A percentile compares a stretch with the other conserved stretches of the same genome.
These are phyloP conservation scores for Linnemannia exigua DNA, from an alignment of 192 early-diverging fungal genomes.

Conservation along the genomic window DNA sequence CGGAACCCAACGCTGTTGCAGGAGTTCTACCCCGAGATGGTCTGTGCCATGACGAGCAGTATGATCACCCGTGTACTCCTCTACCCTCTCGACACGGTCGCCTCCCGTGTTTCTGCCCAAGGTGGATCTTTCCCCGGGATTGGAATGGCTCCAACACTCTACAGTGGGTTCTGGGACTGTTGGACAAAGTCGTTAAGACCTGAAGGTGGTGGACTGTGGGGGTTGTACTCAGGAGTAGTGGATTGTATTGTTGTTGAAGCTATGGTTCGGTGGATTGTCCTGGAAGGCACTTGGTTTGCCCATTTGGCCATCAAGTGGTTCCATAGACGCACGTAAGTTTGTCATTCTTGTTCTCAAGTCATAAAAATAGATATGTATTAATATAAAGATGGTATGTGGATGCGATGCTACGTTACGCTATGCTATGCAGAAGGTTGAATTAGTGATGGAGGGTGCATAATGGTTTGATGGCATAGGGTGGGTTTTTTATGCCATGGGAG, in stretches of 20 bases:
- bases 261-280: conserved; percentile 53
- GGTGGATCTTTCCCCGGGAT: conserved; percentile 55
- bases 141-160: conserved; percentile 36
- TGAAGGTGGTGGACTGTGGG: conserved; percentile 51
- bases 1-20: conserved; percentile 52
- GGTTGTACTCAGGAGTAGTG: conserved; percentile 57
- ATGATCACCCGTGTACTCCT: conserved; percentile 59
- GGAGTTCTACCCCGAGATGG: conserved; percentile 66
- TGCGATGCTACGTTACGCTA: neutral
- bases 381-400: neutral
- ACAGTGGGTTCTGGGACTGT: conserved; percentile 62
- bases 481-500: neutral
- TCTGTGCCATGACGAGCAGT: conserved; percentile 62
- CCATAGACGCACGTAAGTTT: conserved; percentile 15
- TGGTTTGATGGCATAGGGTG: neutral
- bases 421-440: neutral
- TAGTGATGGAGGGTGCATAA: neutral
- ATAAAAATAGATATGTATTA: neutral
- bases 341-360: neutral
- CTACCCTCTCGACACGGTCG: conserved; percentile 64
- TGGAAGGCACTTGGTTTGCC: conserved; percentile 56
- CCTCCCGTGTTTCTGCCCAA: conserved; percentile 62
- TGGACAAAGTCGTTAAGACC: conserved; percentile 41
- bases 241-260: conserved; percentile 62
- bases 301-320: conserved; percentile 53